These are phyloP conservation scores for Magnusiomyces ingens DNA, from an alignment of 1,139 yeast species.

Conservation along the genomic window DNA sequence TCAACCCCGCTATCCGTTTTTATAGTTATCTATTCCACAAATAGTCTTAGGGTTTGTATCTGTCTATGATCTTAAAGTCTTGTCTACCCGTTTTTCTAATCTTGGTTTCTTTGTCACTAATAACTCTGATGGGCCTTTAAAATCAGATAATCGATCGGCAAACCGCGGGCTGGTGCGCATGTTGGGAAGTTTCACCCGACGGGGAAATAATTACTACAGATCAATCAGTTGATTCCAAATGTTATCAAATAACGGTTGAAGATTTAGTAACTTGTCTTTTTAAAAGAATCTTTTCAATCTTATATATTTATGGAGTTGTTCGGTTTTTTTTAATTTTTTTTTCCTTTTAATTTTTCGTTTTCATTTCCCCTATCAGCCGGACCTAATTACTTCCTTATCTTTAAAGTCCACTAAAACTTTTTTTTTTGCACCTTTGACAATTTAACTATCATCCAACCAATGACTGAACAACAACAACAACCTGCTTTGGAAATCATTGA, in stretches of 20 bases:
- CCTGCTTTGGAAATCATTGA: constrained; percentile 35
- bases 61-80: no score
- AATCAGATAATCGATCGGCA: background rate
- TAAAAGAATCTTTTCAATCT: background rate
- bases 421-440: background rate
- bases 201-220: no score
- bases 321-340: background rate
- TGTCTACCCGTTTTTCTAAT: no score
- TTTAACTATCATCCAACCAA: background rate
- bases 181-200: background rate
- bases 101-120: background rate
- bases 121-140: background rate
- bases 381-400: background rate
- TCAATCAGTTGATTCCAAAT: no score
- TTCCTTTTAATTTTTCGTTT: background rate
- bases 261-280: background rate
- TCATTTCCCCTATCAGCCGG: background rate
- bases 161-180: background rate
- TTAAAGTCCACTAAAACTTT: background rate
- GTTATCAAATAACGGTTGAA: no score
- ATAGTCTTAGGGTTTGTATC: no score
- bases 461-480: no score
- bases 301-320: background rate
- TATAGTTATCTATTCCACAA: no score
- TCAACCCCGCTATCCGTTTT: no score